Base-by-base conservation (phyloP, 441 rosid genomes). In the Mallotus repandus region DNA sequence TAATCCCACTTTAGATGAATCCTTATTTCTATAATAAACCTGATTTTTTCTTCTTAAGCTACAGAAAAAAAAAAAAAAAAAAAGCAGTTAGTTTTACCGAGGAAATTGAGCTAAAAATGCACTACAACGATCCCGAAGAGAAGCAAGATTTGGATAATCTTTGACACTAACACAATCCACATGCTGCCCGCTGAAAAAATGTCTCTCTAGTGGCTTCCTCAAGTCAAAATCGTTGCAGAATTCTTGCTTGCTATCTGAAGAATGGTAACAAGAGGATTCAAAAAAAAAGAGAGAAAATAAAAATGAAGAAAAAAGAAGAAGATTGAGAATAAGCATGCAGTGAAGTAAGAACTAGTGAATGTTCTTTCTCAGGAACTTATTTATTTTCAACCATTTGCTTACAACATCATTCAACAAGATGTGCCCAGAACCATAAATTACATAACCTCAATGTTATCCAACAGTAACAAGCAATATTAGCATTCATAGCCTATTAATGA, bases 191-290 rank as follows among this genome's bases (percentile, higher is more conserved):
- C 69, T 75, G 73, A 84, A 79, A 80, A 83, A 89, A 75, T 95
- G 97, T 85, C 91, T 88, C 80, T 91, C 97, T 83, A 95, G 81
- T 56, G 97, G 97, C 85, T 93, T 95, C 79, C 99, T 84, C 90
- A 93, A 84, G 85, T 93, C 99, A 87, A 91, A 89, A 56, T 94
- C 96, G 82, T 83, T 84, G 80, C 88, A 86, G 81, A 86, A 95
- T 67, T 84, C 87, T 46, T 83, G 89, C 55, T 85, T 86, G 52
- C 75, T 80, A 76, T 89, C 99, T 89, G 87, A 81, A 85, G 16
- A 78, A 71, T 19, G 55, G 18, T 22, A 52, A 57, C 41, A 52
- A 46, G 57, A 49, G 70, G 50, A 10, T 15, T 25, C 3, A 32
- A 7, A 15, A 7, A 35, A 0, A n/a, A 2, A 15, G 0, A n/a